Conservation (phyloP, 169 alveolate genomes). For the Miamiensis avidus region DNA sequence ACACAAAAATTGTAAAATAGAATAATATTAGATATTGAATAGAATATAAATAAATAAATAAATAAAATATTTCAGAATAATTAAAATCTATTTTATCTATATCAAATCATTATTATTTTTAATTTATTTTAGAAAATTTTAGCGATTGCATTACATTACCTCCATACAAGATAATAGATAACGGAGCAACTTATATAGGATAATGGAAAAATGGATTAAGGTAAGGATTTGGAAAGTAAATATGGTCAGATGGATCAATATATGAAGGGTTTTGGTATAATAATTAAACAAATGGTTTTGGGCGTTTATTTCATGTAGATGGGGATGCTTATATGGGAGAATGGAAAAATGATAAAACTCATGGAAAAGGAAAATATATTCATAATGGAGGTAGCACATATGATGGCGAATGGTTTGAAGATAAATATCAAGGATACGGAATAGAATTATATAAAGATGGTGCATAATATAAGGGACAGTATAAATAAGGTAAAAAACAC, state of each 20-base stretch:
- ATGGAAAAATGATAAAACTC: constrained; percentile 54
- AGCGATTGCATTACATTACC: neutral
- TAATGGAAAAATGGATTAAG: neutral
- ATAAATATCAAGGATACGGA: constrained; percentile 31
- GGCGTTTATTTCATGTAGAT: constrained; percentile 57
- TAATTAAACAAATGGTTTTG: constrained; percentile 63
- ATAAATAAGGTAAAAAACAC: constrained; percentile 20
- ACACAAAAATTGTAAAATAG: too few relatives aligned
- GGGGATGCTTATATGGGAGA: constrained; percentile 66
- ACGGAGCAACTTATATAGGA: neutral
- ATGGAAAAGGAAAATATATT: constrained; percentile 68
- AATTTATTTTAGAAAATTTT: too few relatives aligned
- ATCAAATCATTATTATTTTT: too few relatives aligned
- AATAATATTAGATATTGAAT: too few relatives aligned
- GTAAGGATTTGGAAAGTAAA: neutral
- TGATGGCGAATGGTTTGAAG: constrained; percentile 48
- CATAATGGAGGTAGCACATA: constrained; percentile 53
- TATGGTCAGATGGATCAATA: constrained; percentile 43
- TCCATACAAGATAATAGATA: neutral
- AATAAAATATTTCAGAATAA: too few relatives aligned
- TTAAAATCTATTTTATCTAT: too few relatives aligned
- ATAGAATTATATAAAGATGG: constrained; percentile 40
- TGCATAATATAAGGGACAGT: constrained; percentile 30
- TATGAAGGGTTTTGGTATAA: constrained; percentile 70
- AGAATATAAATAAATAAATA: too few relatives aligned